These are phyloP conservation scores for Cenchrus purpureus DNA, from an alignment of 176 grass and related monocot genomes.

Conservation along the genomic window DNA sequence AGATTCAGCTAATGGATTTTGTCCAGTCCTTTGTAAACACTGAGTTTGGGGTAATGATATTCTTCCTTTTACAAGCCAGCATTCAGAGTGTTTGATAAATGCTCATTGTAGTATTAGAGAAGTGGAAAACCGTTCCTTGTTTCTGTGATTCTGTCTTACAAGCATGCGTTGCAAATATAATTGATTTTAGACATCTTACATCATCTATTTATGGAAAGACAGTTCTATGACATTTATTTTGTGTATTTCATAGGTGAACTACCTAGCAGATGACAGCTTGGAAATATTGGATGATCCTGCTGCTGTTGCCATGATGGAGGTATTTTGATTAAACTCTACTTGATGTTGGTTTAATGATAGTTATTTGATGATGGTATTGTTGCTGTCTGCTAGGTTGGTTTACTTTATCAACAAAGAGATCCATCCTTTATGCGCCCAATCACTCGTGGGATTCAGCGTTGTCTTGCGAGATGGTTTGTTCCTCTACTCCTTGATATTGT, in stretches of 20 bases:
- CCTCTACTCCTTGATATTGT: slow-evolving; percentile 21
- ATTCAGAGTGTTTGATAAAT: slow-evolving; percentile 19
- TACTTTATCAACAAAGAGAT: slow-evolving; percentile 91
- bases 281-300: slow-evolving; percentile 99
- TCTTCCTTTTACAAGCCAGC: slow-evolving; percentile 18
- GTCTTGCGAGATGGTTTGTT: slow-evolving; percentile 89
- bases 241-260: slow-evolving; percentile 72
- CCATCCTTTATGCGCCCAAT: slow-evolving; percentile 88
- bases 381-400: slow-evolving; percentile 71
- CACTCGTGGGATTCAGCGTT: slow-evolving; percentile 81
- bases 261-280: slow-evolving; percentile 79
- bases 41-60: slow-evolving; percentile 84
- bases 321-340: slow-evolving; percentile 38
- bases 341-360: slow-evolving; percentile 38
- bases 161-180: not conserved
- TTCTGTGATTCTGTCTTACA: not conserved
- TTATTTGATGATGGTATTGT: slow-evolving; percentile 23
- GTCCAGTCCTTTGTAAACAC: slow-evolving; percentile 80
- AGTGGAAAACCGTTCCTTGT: not conserved
- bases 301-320: slow-evolving; percentile 76
- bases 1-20: slow-evolving; percentile 97
- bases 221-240: slow-evolving; percentile 2
- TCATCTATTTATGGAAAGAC: slow-evolving; percentile 14
- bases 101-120: not conserved
- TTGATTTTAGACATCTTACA: not conserved